Evolutionary conservation across 441 rosid genomes (phyloP), one percentile per base, ranked within the genome.

Genomic region (Brassica balearica): DNA sequence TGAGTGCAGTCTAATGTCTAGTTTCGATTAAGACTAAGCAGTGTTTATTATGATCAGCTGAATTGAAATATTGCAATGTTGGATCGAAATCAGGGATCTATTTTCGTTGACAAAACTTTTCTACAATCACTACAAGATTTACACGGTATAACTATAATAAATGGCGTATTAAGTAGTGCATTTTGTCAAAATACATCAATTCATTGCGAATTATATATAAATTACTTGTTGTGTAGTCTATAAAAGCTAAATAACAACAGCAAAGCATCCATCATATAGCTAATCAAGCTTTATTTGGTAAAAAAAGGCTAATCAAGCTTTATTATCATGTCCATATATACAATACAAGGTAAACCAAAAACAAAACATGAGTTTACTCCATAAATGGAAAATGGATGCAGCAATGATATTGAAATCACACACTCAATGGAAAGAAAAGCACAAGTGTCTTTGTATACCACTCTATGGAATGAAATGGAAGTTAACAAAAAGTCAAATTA

Each of bases 401-500:
- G 68, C 67, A 79, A 79, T 74, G 75, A 79, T 79, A 74, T 69
- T 74, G 72, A 69, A 56, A 69, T 79, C 75, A 64, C 71, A 69
- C 59, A 79, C 68, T 74, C 75, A 41, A 64, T 74, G 79, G 71
- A 69, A 32, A 12, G 60, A 51, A 55, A 74, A 79, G 71, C 71
- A 55, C 72, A 69, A 74, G 29, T 53, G 66, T 72, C 77, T 78
- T 78, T 66, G 32, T 67, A 15, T 34, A 60, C 46, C 77, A 78
- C 77, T 67, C 58, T 73, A 46, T 67, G 65, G 22, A 68, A 73
- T 25, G 69, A 67, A 61, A 60, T 17, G 74, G 51, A 78, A 72
- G 65, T 67, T 72, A 59, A 61, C 4, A 56, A 15, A 63, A 78
- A 17, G 71, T 68, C 71, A 73, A 73, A 53, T 69, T 22, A 63